Base-by-base conservation (phyloP, 73 alveolate species). In the Stentor coeruleus region DNA sequence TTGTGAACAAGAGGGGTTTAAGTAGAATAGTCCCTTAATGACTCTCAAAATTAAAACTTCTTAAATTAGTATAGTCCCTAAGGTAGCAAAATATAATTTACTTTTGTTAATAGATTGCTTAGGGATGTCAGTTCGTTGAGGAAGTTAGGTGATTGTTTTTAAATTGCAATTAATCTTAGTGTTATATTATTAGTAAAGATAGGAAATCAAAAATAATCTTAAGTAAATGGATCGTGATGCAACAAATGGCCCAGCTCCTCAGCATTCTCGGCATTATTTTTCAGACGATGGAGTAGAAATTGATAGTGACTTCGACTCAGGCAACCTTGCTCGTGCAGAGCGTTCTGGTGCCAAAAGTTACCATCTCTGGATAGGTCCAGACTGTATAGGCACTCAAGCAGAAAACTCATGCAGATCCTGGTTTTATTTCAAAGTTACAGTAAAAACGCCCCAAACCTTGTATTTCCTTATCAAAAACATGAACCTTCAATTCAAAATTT, bases 361-460 rank as follows among this genome's bases (percentile, higher is more conserved):
- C 38, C 38, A 39, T n/a, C 37, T 75, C 2, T 75, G 83, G 38
- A 75, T 39, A 20, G 83, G 74, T 15, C 83, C 83, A 20, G 83
- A 75, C 38, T 75, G 83, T 2, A 36, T 31, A 31, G 83, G 72
- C 0, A 75, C 83, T 1, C n/a, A 37, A 39, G 83, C 83, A 1
- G 83, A 75, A 38, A 75, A 37, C 28, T 75, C 83, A 20, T 75
- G 72, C 84, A 59, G 91, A 55, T 74, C 94, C 0, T 85, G 94
- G 91, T 88, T 85, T 39, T 84, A 85, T 41, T 88, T 85, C 59
- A 59, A 58, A 66, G 84, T 88, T 3, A 85, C 87, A 31, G 86
- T 75, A 35, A 59, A 42, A 0, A 49, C 49, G 49, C 86, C 35
- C 58, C 33, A 35, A 1, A 74, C 72, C 31, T 81, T 59, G 26